Evolutionary conservation across 2,329 filamentous ascomycete genomes (phyloP).

Genomic region (Calonectria leucothoes): DNA sequence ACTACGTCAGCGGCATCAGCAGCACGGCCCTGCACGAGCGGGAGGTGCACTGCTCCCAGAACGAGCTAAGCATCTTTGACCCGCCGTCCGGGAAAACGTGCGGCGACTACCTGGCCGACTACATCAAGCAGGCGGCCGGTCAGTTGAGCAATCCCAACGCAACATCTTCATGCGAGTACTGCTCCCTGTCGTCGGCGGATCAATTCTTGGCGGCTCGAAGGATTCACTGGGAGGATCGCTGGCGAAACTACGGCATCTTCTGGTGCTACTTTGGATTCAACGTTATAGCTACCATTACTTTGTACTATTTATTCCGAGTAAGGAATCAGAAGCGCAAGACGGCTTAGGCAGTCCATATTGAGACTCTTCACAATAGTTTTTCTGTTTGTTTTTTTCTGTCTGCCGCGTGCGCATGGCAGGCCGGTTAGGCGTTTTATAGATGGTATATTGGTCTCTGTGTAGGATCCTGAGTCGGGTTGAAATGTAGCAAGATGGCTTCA

Average conservation of each 20-base stretch:
- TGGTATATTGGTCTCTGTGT: neutral
- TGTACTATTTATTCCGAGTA: constrained; percentile 61
- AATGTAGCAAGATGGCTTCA: too few relatives aligned
- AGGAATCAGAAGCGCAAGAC: constrained; percentile 20
- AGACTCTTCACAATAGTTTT: neutral
- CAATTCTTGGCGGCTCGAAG: constrained; percentile 60
- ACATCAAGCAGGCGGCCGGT: constrained; percentile 48
- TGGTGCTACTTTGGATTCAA: constrained; percentile 73
- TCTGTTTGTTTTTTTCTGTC: neutral
- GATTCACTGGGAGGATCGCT: constrained; percentile 62
- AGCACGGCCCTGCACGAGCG: constrained; percentile 69
- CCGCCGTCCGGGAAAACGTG: constrained; percentile 54
- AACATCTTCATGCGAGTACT: constrained; percentile 70
- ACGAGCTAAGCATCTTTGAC: constrained; percentile 72
- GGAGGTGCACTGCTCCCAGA: constrained; percentile 57
- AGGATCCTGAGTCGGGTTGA: too few relatives aligned
- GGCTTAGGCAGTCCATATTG: neutral
- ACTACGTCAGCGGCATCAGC: constrained; percentile 69
- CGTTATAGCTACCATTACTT: constrained; percentile 62
- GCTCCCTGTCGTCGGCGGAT: constrained; percentile 67
- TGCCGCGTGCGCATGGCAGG: neutral
- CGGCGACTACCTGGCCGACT: constrained; percentile 4
- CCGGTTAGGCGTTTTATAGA: neutral
- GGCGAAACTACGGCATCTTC: constrained; percentile 74
- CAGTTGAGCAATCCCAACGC: constrained; percentile 68